Base-by-base conservation (phyloP, 2,329 filamentous ascomycete species). In the Cordyceps pruinosa region DNA sequence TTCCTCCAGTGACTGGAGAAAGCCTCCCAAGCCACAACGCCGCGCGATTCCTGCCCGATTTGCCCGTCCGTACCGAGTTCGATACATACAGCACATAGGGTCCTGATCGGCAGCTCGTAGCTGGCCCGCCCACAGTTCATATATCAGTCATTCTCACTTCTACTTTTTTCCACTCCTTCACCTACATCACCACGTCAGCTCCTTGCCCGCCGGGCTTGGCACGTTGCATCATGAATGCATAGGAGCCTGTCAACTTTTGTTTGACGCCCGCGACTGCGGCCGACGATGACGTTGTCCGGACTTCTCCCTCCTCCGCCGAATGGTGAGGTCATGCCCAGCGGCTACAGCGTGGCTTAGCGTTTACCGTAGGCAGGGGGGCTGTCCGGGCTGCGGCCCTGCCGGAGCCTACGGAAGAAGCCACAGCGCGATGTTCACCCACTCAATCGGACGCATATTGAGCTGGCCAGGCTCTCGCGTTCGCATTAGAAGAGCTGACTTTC, bases 41-140 rank as follows among this genome's bases (percentile, higher is more conserved):
- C 23, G 50, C 50, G 28, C 50, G 50, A 53, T 53, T 44, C 50
- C 50, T 53, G 17, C 50, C 50, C 39, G 50, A 53, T 53, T 53
- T 15, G 50, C 50, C 39, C 46, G n/a, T 25, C 19, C 30, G 5
- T 21, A 50, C 34, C 32, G 32, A 37, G 32, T 47, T 32, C 26
- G 45, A 32, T 19, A 42, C 32, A 19, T n/a, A 17, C n/a, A 23
- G 35, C 13, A 52, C 28, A 9, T 12, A 41, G 23, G 34, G 35
- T 35, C 35, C 28, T 39, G 23, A 41, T 50, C 47, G 32, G 48
- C 26, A 32, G 28, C 28, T 21, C n/a, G 5, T 15, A 47, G n/a
- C 23, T 50, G 23, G 23, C 23, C 19, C 12, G 23, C 15, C 23
- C 8, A 17, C 46, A 35, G 19, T 17, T 25, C 19, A 12, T 32